Base-by-base conservation (phyloP, 139 green algal genomes). In the Picochlorum sp. region DNA sequence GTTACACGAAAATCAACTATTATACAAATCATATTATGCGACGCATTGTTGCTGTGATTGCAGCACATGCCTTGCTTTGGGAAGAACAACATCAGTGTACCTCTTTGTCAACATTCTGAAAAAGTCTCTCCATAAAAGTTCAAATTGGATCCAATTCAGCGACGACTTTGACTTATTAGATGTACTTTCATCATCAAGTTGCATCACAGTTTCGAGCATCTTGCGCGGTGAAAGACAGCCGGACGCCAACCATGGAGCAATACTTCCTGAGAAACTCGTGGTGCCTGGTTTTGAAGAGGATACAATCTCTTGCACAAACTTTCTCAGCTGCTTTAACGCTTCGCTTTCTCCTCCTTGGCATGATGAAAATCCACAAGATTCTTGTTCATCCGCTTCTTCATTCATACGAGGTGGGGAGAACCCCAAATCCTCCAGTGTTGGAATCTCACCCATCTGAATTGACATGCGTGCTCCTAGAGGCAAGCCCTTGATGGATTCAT, bases 101-200 rank as follows among this genome's bases (percentile, higher is more conserved):
- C 73, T 75, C n/a, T 80, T 75, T n/a, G 57, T 83, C 7, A 85
- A 63, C 30, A 83, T 77, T 14, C 78, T 50, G 77, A 95, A 95
- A 54, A 95, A 93, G 64, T 93, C 86, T 5, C 86, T 60, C 86
- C 85, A 93, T 59, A 92, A 69, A 56, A 93, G 77, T 80, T 93
- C 86, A 61, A 86, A 95, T 28, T 89, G 59, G 13, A 92, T 63
- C 86, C 86, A 95, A 44, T 61, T 57, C 13, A 87, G 62, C 20
- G 62, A 49, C 7, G 41, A 34, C 9, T 11, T 20, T 16, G 45
- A 47, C 20, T 11, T 37, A 30, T 66, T 8, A n/a, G 21, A 55
- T 41, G 8, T 14, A 6, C 34, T 9, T 24, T 56, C 41, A 41
- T 44, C 59, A 55, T 26, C 21, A 13, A 57, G 37, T 4, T 34